Base-by-base conservation (phyloP, 179 eudicot genomes). In the Sideroxylon spinosum region DNA sequence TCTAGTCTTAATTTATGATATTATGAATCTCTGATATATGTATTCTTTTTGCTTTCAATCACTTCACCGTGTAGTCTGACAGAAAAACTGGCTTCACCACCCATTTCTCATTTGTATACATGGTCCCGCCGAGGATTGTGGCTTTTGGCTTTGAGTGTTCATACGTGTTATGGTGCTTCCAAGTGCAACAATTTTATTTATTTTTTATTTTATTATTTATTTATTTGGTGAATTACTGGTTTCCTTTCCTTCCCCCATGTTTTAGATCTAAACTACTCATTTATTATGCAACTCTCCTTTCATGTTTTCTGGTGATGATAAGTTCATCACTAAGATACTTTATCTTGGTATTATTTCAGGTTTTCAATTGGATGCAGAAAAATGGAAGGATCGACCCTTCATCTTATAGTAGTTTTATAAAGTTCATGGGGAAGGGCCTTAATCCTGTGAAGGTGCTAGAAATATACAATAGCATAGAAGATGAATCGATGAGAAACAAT, bases 311-410 rank as follows among this genome's bases (percentile, higher is more conserved):
- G 3, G 44, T 71, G 53, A 70, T 52, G 25, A 59, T 53, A 48
- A 57, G 5, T 71, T 74, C 10, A 22, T 68, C 49, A 19, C 29
- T 16, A 25, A 14, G 55, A 29, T 62, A 62, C 32, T 59, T 52
- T 68, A 10, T 68, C 22, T 29, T 63, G 60, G 57, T 14, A 8
- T 48, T 59, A 44, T 66, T 86, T 86, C 94, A 94, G 97, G 88
- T 91, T 48, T 94, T 94, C 89, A 87, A 86, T 83, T 94, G 97
- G 98, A 94, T 94, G 98, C 89, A 82, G 74, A 85, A 78, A 76
- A 85, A 90, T 69, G 91, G 86, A 79, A 90, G 84, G 85, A 81
- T 89, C 68, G 92, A 82, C 79, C 20, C 68, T 86, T 90, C 94
- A 32, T 88, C 98, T 67, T 94, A 94, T 83, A 94, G 98, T 82